Percentiles rank a stretch among this genome's conserved stretches.
These are phyloP conservation scores for Russula lepida DNA, from an alignment of 768 basidiomycete species.

Conservation along the genomic window DNA sequence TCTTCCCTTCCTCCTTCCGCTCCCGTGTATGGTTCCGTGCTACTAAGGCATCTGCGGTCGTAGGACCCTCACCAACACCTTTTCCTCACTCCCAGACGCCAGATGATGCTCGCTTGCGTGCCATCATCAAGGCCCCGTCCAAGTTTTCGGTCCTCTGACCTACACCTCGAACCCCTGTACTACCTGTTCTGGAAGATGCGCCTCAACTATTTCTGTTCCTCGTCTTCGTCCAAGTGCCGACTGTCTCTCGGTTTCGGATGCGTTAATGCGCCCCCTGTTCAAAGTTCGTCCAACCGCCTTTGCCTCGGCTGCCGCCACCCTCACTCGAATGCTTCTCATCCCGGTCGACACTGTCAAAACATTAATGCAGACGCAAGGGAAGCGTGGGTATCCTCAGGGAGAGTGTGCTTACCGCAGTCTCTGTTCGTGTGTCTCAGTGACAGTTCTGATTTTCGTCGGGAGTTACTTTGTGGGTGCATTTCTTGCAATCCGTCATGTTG, in stretches of 20 bases:
- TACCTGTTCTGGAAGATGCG: constrained; percentile 47
- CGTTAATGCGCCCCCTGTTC: constrained; percentile 60
- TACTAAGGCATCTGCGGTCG: constrained; percentile 31
- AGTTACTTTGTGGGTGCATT: constrained; percentile 61
- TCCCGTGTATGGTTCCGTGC: constrained; percentile 54
- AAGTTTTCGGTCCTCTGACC: constrained; percentile 55
- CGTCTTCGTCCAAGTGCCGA: constrained; percentile 62
- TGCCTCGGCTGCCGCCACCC: constrained; percentile 60
- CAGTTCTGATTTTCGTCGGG: constrained; percentile 59
- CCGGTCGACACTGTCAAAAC: constrained; percentile 95
- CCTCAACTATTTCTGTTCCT: constrained; percentile 61
- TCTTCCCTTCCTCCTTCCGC: constrained; percentile 23
- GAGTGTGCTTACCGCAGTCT: constrained; percentile 39
- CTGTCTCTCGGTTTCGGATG: too few species aligned
- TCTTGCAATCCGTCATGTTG: not conserved
- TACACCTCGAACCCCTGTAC: constrained; percentile 59
- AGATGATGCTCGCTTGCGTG: constrained; percentile 25
- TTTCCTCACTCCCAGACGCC: constrained; percentile 35
- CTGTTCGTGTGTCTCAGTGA: not conserved
- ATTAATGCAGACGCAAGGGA: constrained; percentile 87
- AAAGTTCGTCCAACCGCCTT: constrained; percentile 52
- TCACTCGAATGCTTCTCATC: too few species aligned
- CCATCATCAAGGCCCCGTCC: constrained; percentile 36
- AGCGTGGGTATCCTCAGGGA: constrained; percentile 58
- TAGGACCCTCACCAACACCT: constrained; percentile 36